phyloP scores from a whole-genome alignment of 2,329 filamentous ascomycete genomes.

The Dactylellina cionopaga region DNA sequence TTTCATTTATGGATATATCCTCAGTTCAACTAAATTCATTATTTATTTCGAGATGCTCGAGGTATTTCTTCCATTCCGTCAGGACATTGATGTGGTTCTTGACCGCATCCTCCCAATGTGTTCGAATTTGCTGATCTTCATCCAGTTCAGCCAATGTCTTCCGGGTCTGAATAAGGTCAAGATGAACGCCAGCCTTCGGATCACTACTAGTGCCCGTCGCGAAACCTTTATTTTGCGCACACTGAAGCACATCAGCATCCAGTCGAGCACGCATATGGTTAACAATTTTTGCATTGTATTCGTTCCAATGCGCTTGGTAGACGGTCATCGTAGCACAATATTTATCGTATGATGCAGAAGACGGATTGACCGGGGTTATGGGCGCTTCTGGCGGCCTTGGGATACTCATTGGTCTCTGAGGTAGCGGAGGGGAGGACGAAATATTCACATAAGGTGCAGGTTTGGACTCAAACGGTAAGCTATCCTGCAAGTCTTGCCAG shows the following conservation, averaged over 20 bases:
- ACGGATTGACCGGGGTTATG: background rate
- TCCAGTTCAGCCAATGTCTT: conserved; percentile 29
- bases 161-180: conserved; percentile 29
- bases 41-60: conserved; percentile 9
- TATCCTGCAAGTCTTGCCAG: conserved; percentile 30
- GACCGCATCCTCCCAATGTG: conserved; percentile 19
- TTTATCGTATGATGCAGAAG: conserved; percentile 27
- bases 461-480: conserved; percentile 39
- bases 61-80: conserved; percentile 25
- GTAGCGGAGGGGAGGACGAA: conserved; percentile 1
- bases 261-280: conserved; percentile 39
- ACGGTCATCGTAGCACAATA: conserved; percentile 37
- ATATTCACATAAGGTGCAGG: conserved; percentile 16
- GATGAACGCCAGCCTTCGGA: conserved; percentile 8
- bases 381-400: conserved; percentile 22
- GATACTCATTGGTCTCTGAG: background rate
- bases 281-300: conserved; percentile 46
- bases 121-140: conserved; percentile 34
- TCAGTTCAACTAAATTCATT: conserved; percentile 3
- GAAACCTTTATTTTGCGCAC: conserved; percentile 46
- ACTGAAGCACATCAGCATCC: conserved; percentile 34
- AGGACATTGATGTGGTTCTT: conserved; percentile 2
- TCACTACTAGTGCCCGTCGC: conserved; percentile 33
- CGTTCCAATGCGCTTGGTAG: conserved; percentile 50
- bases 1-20: too few relatives aligned